Base-by-base conservation (phyloP, 257 asterid species). In the Salvia miltiorrhiza region DNA sequence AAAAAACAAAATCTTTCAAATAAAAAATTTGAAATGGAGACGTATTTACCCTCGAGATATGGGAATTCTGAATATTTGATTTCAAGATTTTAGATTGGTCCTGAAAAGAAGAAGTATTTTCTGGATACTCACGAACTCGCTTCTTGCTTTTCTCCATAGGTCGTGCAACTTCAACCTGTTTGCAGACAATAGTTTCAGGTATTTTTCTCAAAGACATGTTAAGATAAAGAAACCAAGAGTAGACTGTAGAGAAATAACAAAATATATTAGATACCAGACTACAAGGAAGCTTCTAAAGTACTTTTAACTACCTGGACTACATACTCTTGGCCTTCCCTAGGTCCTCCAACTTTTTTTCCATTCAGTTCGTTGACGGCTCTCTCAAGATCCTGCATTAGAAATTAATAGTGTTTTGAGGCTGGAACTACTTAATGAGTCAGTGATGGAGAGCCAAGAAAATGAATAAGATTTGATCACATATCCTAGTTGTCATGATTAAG, bases 121-220 rank as follows among this genome's bases (percentile, higher is more conserved):
- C 86, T n/a, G 88, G 84, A 63, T 76, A 81, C 79, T 88, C 98
- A 68, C 76, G 95, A 59, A 56, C 82, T 71, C 97, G 88, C 74
- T 92, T 92, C 86, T 76, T 90, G 81, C 70, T 90, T 78, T 67
- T 83, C 48, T 81, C 93, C 82, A 77, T 69, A 21, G 98, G 95
- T 79, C 90, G 85, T 43, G 98, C 98, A 69, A 92, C 82, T 84
- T 93, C 98, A 72, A 93, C 90, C 98, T 93, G 85, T 60, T 71
- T 72, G 78, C 55, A 82, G 52, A 79, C 9, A 40, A 47, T 21
- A 62, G 40, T 9, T 53, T 41, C 50, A 45, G 23, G 63, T 28
- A 19, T 11, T 49, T 32, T 63, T 33, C 17, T 60, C 53, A 33
- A 28, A 35, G 59, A 50, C 35, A 21, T 26, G 44, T 50, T 40